Evolutionary conservation across 371 early-diverging fungal genomes (phyloP).

Genomic region (Haplosporangium sp.): DNA sequence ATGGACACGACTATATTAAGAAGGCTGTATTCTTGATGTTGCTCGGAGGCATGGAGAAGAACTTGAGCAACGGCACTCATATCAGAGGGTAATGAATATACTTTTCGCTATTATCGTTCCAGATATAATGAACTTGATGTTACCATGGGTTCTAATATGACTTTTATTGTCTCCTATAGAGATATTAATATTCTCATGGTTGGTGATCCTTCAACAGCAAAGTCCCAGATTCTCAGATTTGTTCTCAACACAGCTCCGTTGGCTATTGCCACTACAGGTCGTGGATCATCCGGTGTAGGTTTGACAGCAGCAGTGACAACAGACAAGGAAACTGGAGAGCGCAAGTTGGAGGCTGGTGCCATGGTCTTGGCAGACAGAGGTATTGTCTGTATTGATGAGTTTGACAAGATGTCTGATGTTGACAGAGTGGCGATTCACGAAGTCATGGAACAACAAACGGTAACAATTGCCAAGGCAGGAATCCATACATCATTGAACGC

Average conservation of each 20-base stretch:
- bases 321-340: constrained; percentile 71
- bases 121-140: background rate
- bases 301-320: constrained; percentile 95
- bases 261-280: constrained; percentile 96
- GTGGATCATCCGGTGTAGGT: constrained; percentile 98
- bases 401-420: constrained; percentile 99
- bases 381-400: constrained; percentile 99
- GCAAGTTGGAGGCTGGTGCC: constrained; percentile 98
- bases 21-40: constrained; percentile 94
- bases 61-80: constrained; percentile 93
- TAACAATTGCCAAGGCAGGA: constrained; percentile 98
- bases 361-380: constrained; percentile 99
- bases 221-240: constrained; percentile 94
- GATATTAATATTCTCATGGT: constrained; percentile 97
- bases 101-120: background rate
- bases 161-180: constrained; percentile 38
- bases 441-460: constrained; percentile 99
- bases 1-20: constrained; percentile 97
- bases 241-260: constrained; percentile 92
- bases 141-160: background rate
- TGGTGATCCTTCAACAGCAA: constrained; percentile 98
- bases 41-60: constrained; percentile 97
- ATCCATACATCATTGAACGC: constrained; percentile 99
- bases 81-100: constrained; percentile 83
- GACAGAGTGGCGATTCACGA: constrained; percentile 99